A percentile compares a stretch with the other conserved stretches of the same genome.
These are phyloP conservation scores for Tetracladium maxilliforme DNA, from an alignment of 2,329 filamentous ascomycete genomes.

Conservation along the genomic window DNA sequence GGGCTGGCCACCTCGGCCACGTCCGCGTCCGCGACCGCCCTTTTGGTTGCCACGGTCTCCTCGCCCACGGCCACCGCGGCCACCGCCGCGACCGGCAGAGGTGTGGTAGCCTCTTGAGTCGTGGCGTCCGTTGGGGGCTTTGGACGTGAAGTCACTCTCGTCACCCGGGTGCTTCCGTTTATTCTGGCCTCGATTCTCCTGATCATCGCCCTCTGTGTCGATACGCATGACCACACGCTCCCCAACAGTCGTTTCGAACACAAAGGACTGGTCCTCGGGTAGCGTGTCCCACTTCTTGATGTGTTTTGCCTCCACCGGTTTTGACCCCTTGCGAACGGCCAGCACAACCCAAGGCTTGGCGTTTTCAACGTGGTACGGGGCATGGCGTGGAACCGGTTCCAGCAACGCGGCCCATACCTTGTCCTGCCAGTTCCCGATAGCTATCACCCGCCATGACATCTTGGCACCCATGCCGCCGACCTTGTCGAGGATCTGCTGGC, in stretches of 20 bases:
- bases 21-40: constrained; percentile 21
- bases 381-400: constrained; percentile 51
- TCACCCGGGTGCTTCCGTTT: too few relatives aligned
- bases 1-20: constrained; percentile 31
- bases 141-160: too few relatives aligned
- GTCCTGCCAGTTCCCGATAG: constrained; percentile 60
- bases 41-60: constrained; percentile 19
- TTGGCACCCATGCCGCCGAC: constrained; percentile 78
- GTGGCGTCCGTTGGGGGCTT: too few relatives aligned
- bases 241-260: constrained; percentile 71
- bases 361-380: constrained; percentile 67
- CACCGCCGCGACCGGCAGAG: too few relatives aligned
- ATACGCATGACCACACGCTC: constrained; percentile 78
- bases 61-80: constrained; percentile 25
- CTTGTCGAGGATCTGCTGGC: constrained; percentile 59
- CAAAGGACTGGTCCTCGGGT: constrained; percentile 51
- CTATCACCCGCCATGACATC: constrained; percentile 72
- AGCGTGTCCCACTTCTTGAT: constrained; percentile 79
- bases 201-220: constrained; percentile 62
- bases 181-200: too few relatives aligned
- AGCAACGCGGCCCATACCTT: constrained; percentile 79
- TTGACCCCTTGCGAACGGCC: constrained; percentile 59
- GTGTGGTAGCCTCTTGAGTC: too few relatives aligned
- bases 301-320: constrained; percentile 64
- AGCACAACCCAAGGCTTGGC: constrained; percentile 67